phyloP scores from a whole-genome alignment of 2,329 filamentous ascomycete species.

The Lecanoromycetidae sp. region DNA sequence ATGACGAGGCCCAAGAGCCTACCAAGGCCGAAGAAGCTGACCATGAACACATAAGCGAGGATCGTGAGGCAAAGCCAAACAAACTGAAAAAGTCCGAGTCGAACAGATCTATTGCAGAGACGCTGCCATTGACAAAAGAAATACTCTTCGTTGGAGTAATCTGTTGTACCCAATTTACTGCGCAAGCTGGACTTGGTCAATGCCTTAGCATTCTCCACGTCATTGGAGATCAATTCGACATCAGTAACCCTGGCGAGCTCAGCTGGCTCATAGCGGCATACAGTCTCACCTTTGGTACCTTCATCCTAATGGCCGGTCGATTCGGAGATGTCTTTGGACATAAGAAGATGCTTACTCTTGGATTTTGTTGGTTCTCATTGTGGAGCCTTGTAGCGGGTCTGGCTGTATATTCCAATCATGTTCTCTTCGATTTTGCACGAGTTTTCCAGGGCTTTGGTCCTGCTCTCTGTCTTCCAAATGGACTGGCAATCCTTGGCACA shows the following conservation, averaged over 20 bases:
- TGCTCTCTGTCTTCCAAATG: constrained; percentile 38
- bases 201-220: constrained; percentile 38
- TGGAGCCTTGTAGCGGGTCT: constrained; percentile 37
- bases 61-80: not conserved
- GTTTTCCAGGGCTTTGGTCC: constrained; percentile 38
- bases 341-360: constrained; percentile 37
- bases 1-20: too few species aligned
- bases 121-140: constrained; percentile 18
- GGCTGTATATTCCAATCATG: constrained; percentile 27
- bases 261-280: constrained; percentile 40
- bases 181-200: constrained; percentile 38
- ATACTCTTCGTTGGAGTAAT: constrained; percentile 26
- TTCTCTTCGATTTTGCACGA: constrained; percentile 27
- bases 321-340: constrained; percentile 41
- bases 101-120: constrained; percentile 2
- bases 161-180: constrained; percentile 32
- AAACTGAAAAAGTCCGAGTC: not conserved
- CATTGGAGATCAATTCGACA: constrained; percentile 37
- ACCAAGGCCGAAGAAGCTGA: too few species aligned
- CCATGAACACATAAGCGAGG: too few species aligned
- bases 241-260: constrained; percentile 32
- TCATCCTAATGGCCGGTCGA: constrained; percentile 39
- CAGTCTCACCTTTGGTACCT: constrained; percentile 38
- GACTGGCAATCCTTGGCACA: constrained; percentile 36
- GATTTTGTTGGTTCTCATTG: constrained; percentile 38